A percentile compares a stretch with the other conserved stretches of the same genome.
Conservation (phyloP, 192 early-diverging fungal genomes). For the Backusella luteola region DNA sequence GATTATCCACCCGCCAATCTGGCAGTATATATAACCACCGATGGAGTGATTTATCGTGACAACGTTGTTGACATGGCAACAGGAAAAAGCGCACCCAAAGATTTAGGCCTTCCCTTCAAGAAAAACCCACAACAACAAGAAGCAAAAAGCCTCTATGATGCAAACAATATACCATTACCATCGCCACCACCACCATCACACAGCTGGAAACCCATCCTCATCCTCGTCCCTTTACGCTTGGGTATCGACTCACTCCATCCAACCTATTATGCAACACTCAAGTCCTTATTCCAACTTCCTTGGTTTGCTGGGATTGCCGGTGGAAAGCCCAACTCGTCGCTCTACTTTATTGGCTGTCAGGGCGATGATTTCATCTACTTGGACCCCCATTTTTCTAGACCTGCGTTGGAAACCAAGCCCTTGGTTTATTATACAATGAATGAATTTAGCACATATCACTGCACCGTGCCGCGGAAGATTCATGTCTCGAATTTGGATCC, state of each 20-base stretch:
- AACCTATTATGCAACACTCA: slow-evolving; percentile 75
- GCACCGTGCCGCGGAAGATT: slow-evolving; percentile 69
- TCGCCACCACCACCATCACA: not conserved
- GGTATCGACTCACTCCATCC: slow-evolving; percentile 92
- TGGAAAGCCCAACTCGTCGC: slow-evolving; percentile 90
- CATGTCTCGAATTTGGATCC: slow-evolving; percentile 83
- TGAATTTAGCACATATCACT: slow-evolving; percentile 84
- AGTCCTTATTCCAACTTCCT: slow-evolving; percentile 72
- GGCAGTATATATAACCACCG: slow-evolving; percentile 73
- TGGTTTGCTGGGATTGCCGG: slow-evolving; percentile 91
- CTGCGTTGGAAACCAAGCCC: slow-evolving; percentile 52
- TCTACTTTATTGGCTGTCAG: slow-evolving; percentile 90
- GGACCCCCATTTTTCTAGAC: slow-evolving; percentile 91
- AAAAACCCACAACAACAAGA: slow-evolving; percentile 25
- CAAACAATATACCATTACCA: not conserved
- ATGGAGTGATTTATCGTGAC: slow-evolving; percentile 79
- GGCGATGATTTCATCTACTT: slow-evolving; percentile 82
- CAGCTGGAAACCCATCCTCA: slow-evolving; percentile 66
- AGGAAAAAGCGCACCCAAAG: slow-evolving; percentile 23
- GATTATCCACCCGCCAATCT: slow-evolving; percentile 58
- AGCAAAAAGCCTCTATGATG: slow-evolving; percentile 28
- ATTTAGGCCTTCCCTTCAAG: slow-evolving; percentile 28
- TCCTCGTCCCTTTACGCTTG: slow-evolving; percentile 84
- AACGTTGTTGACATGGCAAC: slow-evolving; percentile 56
- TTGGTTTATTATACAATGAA: slow-evolving; percentile 41